phyloP scores from a whole-genome alignment of 1,139 yeast genomes.

The Meyerozyma athensensis region DNA sequence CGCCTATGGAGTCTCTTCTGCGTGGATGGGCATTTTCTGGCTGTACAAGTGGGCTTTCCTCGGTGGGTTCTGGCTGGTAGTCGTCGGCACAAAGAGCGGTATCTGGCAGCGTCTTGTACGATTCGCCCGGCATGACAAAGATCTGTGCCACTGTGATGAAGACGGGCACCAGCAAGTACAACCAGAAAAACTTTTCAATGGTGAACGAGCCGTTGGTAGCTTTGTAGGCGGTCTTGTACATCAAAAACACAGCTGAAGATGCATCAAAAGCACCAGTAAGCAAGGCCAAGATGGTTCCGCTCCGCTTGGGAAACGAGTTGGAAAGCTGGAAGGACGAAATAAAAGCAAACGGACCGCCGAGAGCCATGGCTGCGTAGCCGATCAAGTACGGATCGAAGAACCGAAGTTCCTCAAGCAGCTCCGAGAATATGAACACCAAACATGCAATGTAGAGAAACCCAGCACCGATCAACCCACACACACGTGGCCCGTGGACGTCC shows the following conservation, averaged over 20 bases:
- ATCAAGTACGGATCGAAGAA: slow-evolving; percentile 53
- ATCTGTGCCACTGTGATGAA: slow-evolving; percentile 71
- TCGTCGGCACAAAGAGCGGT: slow-evolving; percentile 26
- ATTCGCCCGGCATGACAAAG: slow-evolving; percentile 70
- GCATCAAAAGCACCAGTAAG: slow-evolving; percentile 78
- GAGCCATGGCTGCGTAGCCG: slow-evolving; percentile 66
- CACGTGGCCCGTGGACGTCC: slow-evolving; percentile 75
- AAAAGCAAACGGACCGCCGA: slow-evolving; percentile 81
- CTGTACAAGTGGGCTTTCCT: slow-evolving; percentile 19
- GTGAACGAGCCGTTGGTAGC: slow-evolving; percentile 17
- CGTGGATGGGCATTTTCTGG: slow-evolving; percentile 8
- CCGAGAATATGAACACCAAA: slow-evolving; percentile 38
- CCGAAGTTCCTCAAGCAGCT: slow-evolving; percentile 16
- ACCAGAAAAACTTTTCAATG: slow-evolving; percentile 55
- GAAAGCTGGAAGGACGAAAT: slow-evolving; percentile 78
- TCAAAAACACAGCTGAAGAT: slow-evolving; percentile 65
- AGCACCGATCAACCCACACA: slow-evolving; percentile 75
- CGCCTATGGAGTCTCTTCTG: slow-evolving; percentile 43
- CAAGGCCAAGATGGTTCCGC: slow-evolving; percentile 67
- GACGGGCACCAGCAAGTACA: slow-evolving; percentile 66
- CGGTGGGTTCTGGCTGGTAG: slow-evolving; percentile 12
- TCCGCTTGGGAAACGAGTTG: slow-evolving; percentile 63
- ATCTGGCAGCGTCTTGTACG: slow-evolving; percentile 58
- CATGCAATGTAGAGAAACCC: slow-evolving; percentile 51
- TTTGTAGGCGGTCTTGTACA: slow-evolving; percentile 60